These are phyloP conservation scores for Pythium scleroteichum DNA, from an alignment of 352 stramenopile genomes.

Conservation along the genomic window DNA sequence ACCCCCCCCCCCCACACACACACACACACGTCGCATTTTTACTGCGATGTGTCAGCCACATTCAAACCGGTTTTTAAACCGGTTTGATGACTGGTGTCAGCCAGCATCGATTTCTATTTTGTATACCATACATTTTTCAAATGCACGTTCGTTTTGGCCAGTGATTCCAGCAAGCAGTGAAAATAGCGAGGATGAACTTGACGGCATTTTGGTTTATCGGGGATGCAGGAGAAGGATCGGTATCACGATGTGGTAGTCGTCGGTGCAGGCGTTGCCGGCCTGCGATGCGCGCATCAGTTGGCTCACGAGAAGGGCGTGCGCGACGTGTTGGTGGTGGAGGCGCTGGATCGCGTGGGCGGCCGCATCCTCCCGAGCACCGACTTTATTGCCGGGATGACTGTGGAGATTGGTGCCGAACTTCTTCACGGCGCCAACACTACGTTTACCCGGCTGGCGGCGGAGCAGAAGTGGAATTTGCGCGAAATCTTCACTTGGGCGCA, in stretches of 20 bases:
- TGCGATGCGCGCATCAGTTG: constrained; percentile 68
- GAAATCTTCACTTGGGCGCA: constrained; percentile 88
- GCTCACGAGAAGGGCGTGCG: constrained; percentile 50
- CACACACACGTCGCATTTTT: constrained; percentile 23
- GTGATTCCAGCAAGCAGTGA: neutral
- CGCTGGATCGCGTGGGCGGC: constrained; percentile 59
- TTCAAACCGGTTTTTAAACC: no score
- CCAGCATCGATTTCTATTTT: constrained; percentile 1
- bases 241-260: constrained; percentile 66
- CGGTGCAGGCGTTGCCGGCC: constrained; percentile 61
- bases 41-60: no score
- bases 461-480: constrained; percentile 64
- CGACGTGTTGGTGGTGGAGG: constrained; percentile 79
- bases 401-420: constrained; percentile 78
- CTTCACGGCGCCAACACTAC: constrained; percentile 78
- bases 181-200: constrained; percentile 2
- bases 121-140: constrained; percentile 16
- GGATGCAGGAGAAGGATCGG: neutral
- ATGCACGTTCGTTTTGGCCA: constrained; percentile 13
- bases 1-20: no score
- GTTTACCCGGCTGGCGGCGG: constrained; percentile 63
- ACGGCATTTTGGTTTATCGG: no score
- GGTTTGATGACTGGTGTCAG: no score
- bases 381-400: constrained; percentile 72
- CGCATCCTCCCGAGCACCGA: constrained; percentile 60